Base-by-base conservation (phyloP, 2,329 filamentous ascomycete genomes). In the Ilyonectria robusta region DNA sequence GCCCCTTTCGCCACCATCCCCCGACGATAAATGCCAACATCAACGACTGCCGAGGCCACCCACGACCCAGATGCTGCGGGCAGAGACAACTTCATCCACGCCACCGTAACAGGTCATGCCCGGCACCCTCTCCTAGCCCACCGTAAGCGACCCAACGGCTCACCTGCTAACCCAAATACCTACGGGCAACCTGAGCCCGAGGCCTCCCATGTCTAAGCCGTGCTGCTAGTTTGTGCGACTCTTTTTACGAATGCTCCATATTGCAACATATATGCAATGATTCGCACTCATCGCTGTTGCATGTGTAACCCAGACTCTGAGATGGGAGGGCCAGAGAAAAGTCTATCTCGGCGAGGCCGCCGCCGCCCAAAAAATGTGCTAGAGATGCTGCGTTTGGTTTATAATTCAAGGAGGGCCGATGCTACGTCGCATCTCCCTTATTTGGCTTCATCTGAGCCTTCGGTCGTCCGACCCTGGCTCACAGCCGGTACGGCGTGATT, bases 381-480 rank as follows among this genome's bases (percentile, higher is more conserved):
- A 71, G 63, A 70, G 65, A 69, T 73, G 63, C 56, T 70, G 68
- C 50, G 72, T 70, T 74, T 67, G 70, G 67, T 62, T 62, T 62
- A 65, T 70, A 54, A 53, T 60, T 61, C n/a, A 62, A 68, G 55
- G 46, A 61, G 53, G 61, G 65, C 58, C 62, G 47, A 65, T 64
- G 48, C 10, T 58, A 62, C 63, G 58, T 69, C 60, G 59, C 47
- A 69, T 62, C 57, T 53, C 65, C 50, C 62, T 76, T 82, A 84
- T 78, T 86, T 86, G 59, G 81, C 79, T 75, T 85, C 84, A 47
- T 85, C 84, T 8, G 80, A 77, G 61, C 77, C 79, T 21, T 86
- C 84, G 19, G 79, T 74, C 44, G 78, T 69, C 53, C 77, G 78
- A 33, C 68, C 66, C 35, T 76, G 78, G 53, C 79, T 73, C 72